Evolutionary conservation across 371 early-diverging fungal species (phyloP).

Genomic region (Actinomucor elegans): DNA sequence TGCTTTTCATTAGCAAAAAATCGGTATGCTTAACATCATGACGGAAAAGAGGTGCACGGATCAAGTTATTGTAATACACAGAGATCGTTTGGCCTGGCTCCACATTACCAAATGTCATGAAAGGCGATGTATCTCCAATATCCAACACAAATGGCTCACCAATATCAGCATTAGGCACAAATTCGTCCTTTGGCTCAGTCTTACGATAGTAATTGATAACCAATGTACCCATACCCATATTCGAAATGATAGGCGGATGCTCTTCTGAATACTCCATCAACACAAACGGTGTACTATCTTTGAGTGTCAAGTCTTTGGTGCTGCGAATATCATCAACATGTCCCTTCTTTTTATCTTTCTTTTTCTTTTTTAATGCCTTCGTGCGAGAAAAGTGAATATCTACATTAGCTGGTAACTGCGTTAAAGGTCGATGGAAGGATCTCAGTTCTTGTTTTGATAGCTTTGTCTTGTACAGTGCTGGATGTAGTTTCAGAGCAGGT

Average conservation of each 20-base stretch:
- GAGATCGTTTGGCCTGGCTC: constrained; percentile 89
- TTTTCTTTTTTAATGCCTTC: constrained; percentile 72
- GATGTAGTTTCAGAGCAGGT: constrained; percentile 90
- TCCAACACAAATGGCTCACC: constrained; percentile 92
- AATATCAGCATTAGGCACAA: constrained; percentile 75
- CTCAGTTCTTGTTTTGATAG: constrained; percentile 88
- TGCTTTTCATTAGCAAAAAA: constrained; percentile 81
- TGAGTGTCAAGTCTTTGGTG: constrained; percentile 88
- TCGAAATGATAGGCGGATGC: constrained; percentile 95
- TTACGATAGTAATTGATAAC: constrained; percentile 98
- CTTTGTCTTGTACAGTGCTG: constrained; percentile 87
- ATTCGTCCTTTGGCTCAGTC: constrained; percentile 78
- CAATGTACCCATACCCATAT: constrained; percentile 97
- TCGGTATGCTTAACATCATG: constrained; percentile 80
- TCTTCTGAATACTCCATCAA: constrained; percentile 98
- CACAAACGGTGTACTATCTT: constrained; percentile 84
- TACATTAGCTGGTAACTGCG: constrained; percentile 62
- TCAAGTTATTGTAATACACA: constrained; percentile 94
- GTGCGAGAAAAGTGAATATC: constrained; percentile 71
- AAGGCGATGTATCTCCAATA: constrained; percentile 96
- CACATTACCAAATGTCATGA: constrained; percentile 96
- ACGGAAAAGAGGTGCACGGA: constrained; percentile 94
- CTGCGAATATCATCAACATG: constrained; percentile 78
- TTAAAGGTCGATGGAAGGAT: constrained; percentile 91
- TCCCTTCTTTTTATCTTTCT: constrained; percentile 74